These are phyloP conservation scores for Plasmopara muralis DNA, from an alignment of 352 stramenopile species.

Conservation along the genomic window DNA sequence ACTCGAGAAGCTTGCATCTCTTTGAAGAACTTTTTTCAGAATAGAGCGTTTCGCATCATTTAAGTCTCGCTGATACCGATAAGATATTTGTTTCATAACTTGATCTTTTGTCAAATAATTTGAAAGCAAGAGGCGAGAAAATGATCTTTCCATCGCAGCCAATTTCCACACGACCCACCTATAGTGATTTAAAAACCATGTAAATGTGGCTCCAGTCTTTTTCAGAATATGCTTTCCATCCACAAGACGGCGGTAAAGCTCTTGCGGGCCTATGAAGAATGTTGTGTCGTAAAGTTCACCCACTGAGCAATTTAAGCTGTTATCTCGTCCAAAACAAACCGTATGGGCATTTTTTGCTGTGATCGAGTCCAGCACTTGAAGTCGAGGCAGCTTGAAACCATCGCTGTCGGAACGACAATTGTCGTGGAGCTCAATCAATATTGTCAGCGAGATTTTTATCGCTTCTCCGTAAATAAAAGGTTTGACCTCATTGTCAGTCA, in stretches of 20 bases:
- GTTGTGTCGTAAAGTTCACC: constrained; percentile 11
- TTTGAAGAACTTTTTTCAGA: constrained; percentile 62
- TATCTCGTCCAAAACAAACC: constrained; percentile 25
- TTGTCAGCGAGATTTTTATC: constrained; percentile 38
- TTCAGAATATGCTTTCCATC: constrained; percentile 20
- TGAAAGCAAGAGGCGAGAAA: constrained; percentile 38
- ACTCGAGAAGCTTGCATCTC: constrained; percentile 53
- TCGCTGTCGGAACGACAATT: constrained; percentile 2
- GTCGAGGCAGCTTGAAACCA: constrained; percentile 4
- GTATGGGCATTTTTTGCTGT: constrained; percentile 24
- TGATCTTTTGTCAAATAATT: constrained; percentile 58
- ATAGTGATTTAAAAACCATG: constrained; percentile 72
- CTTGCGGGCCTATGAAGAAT: constrained; percentile 13
- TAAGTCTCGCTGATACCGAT: constrained; percentile 50
- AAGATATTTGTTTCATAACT: constrained; percentile 45
- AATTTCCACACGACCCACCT: constrained; percentile 72
- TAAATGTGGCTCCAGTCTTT: constrained; percentile 29
- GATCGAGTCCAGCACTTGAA: constrained; percentile 26
- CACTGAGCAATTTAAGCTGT: constrained; percentile 3
- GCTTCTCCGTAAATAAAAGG: constrained; percentile 31
- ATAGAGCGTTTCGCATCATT: constrained; percentile 43
- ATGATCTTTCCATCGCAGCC: constrained; percentile 44
- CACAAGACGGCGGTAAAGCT: constrained; percentile 38
- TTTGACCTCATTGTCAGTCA: neutral
- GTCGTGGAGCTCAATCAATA: constrained; percentile 10